Conservation (phyloP, 2,329 filamentous ascomycete genomes). For the Neobulgaria alba region DNA sequence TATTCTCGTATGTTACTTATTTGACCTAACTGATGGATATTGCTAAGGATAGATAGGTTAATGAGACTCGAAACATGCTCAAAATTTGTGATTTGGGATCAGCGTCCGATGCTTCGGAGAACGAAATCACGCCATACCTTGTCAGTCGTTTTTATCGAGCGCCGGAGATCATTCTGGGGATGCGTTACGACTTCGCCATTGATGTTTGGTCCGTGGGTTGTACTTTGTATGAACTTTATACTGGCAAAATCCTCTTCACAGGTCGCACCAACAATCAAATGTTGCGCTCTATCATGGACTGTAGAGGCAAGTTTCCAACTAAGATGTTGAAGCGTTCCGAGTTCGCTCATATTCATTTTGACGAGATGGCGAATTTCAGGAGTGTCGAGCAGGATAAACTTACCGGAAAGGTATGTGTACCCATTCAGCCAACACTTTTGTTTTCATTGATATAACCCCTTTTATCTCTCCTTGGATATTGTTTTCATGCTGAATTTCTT, state of each 20-base stretch:
- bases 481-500: neutral
- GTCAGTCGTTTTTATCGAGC: conserved; percentile 97
- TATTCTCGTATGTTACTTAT: conserved; percentile 49
- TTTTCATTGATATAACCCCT: neutral
- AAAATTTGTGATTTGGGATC: conserved; percentile 97
- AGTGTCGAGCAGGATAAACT: conserved; percentile 82
- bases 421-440: neutral
- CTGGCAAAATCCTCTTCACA: conserved; percentile 93
- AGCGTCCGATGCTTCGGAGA: conserved; percentile 85
- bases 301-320: conserved; percentile 81
- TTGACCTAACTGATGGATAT: neutral
- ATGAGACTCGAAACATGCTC: conserved; percentile 71
- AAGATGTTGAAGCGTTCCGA: conserved; percentile 82
- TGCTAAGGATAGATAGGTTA: conserved; percentile 42
- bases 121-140: conserved; percentile 87
- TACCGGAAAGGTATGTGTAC: conserved; percentile 60
- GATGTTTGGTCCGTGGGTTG: conserved; percentile 98
- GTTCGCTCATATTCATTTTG: conserved; percentile 70
- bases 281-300: conserved; percentile 93
- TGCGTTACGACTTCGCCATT: conserved; percentile 87
- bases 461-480: neutral
- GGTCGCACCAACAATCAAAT: conserved; percentile 97
- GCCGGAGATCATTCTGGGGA: conserved; percentile 94
- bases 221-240: conserved; percentile 94
- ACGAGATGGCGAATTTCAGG: conserved; percentile 74